phyloP scores from a whole-genome alignment of 140 eudicot species.

The Ambrosia hybrid region DNA sequence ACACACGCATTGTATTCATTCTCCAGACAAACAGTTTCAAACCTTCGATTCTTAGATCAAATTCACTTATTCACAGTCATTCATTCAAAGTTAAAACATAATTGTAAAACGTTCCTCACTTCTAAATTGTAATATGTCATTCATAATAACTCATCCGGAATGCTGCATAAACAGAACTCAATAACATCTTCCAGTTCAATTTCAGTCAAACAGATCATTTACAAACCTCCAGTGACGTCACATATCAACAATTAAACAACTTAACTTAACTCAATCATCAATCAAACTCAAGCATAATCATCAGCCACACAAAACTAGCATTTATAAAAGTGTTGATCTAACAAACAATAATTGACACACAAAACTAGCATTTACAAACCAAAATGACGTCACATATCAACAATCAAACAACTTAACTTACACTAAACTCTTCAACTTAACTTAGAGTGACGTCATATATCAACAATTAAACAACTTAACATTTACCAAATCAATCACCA shows the following conservation, averaged over 20 bases:
- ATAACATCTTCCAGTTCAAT: not conserved
- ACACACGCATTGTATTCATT: not conserved
- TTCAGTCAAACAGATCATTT: not conserved
- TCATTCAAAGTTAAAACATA: not conserved
- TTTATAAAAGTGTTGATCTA: no score
- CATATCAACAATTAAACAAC: not conserved
- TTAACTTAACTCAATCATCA: no score
- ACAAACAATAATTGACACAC: no score
- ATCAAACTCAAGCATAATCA: no score
- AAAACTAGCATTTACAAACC: not conserved
- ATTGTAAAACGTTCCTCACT: not conserved
- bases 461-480: not conserved
- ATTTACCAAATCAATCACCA: no score
- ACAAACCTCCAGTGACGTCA: conserved; percentile 7
- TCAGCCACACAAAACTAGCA: no score
- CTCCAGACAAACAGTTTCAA: not conserved
- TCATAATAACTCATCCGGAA: not conserved
- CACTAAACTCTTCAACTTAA: not conserved
- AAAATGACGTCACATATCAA: conserved; percentile 8
- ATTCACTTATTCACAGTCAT: not conserved
- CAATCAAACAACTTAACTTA: not conserved
- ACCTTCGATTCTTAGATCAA: not conserved
- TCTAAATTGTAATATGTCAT: not conserved
- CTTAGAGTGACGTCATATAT: not conserved
- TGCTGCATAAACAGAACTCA: not conserved